These are phyloP conservation scores for Simmondsia chinensis DNA, from an alignment of 148 eudicot genomes.

Conservation along the genomic window DNA sequence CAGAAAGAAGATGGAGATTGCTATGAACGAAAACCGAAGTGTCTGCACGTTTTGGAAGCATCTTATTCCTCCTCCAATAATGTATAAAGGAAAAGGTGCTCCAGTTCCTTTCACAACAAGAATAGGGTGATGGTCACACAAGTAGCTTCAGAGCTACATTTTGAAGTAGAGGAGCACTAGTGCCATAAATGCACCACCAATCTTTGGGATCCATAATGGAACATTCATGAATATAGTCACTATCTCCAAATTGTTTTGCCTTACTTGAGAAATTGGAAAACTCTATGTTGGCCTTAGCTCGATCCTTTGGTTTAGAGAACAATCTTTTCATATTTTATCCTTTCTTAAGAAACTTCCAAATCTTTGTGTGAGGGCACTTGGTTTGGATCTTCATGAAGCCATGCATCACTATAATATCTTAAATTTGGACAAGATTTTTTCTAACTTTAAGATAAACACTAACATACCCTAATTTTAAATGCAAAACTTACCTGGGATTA, in stretches of 20 bases:
- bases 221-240: not conserved
- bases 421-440: not conserved
- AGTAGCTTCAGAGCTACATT: constrained; percentile 6
- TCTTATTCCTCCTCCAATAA: constrained; percentile 5
- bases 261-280: constrained; percentile 1
- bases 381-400: constrained; percentile 1
- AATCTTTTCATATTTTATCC: no score
- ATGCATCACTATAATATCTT: constrained; percentile 5
- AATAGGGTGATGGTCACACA: constrained; percentile 4
- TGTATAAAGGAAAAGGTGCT: constrained; percentile 10
- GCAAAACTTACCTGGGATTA: not conserved
- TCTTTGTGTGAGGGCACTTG: not conserved
- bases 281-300: not conserved
- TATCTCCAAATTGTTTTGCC: not conserved
- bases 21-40: constrained; percentile 10
- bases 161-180: constrained; percentile 1
- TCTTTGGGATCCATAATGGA: not conserved
- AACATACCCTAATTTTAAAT: not conserved
- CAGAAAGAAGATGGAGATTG: constrained; percentile 6
- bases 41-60: constrained; percentile 4
- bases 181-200: constrained; percentile 14
- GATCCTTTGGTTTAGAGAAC: not conserved
- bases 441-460: no score
- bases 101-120: constrained; percentile 10
- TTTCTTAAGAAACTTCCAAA: not conserved